Percentiles rank a stretch among this genome's conserved stretches.
These are phyloP conservation scores for Raffaelea arxii DNA, from an alignment of 2,329 filamentous ascomycete genomes.

Conservation along the genomic window DNA sequence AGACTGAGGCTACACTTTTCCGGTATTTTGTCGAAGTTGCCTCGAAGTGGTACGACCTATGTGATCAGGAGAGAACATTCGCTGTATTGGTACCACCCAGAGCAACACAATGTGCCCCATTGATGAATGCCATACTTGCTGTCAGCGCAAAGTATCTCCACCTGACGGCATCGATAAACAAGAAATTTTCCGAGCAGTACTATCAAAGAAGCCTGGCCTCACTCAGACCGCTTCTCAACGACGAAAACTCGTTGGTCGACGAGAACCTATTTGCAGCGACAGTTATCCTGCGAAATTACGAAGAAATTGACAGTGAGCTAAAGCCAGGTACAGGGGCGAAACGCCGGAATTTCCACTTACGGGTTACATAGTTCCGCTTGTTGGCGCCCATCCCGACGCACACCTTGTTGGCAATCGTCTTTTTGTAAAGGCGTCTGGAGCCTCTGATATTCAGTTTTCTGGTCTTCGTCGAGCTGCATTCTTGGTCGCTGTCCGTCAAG, in stretches of 20 bases:
- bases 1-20: neutral
- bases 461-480: constrained; percentile 2
- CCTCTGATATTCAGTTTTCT: neutral
- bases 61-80: neutral
- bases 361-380: neutral
- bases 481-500: constrained; percentile 2
- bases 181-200: neutral
- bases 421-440: constrained; percentile 2
- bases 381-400: neutral
- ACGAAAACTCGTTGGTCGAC: constrained; percentile 2
- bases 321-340: too few relatives aligned
- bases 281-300: constrained; percentile 2
- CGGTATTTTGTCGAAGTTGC: neutral
- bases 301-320: constrained; percentile 2
- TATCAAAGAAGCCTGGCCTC: neutral
- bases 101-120: neutral
- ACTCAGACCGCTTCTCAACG: constrained; percentile 1
- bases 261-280: constrained; percentile 6
- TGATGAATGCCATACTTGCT: constrained; percentile 1
- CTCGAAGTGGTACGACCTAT: constrained; percentile 1
- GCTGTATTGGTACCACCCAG: neutral
- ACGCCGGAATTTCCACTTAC: too few relatives aligned
- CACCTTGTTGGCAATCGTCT: constrained; percentile 3
- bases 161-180: neutral
- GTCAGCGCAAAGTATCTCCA: constrained; percentile 1